Evolutionary conservation across 2,329 filamentous ascomycete genomes (phyloP).

Genomic region (Aspergillus piperis): DNA sequence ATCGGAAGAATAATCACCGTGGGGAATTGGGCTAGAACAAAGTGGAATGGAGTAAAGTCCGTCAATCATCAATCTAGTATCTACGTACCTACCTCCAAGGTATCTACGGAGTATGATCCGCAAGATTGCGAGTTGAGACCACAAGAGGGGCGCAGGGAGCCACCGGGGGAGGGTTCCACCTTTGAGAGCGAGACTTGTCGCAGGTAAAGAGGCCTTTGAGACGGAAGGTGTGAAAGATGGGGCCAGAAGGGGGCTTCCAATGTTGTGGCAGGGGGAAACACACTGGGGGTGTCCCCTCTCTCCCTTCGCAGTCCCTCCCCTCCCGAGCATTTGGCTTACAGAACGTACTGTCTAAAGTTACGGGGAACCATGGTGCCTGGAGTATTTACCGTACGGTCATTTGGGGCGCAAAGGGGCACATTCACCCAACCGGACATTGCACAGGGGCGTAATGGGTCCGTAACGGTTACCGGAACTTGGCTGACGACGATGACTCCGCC

Average conservation of each 20-base stretch:
- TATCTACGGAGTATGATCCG: no score
- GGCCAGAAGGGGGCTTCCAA: background rate
- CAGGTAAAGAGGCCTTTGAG: background rate
- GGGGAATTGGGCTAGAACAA: background rate
- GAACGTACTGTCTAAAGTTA: background rate
- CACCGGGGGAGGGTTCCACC: background rate
- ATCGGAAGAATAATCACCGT: background rate
- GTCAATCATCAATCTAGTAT: background rate
- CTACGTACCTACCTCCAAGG: no score
- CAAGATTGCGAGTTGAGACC: no score
- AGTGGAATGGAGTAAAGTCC: background rate
- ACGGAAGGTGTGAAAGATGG: background rate
- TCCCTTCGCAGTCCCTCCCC: background rate
- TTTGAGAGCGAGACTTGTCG: background rate
- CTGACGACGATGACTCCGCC: conserved; percentile 23
- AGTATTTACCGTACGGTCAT: background rate
- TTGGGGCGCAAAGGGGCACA: background rate
- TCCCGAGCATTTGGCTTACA: background rate
- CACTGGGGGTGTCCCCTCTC: no score
- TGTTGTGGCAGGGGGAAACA: no score
- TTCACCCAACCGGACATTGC: background rate
- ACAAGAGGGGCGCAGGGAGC: no score
- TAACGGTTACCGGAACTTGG: conserved; percentile 20
- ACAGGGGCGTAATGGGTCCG: background rate
- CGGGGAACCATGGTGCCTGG: background rate